phyloP scores from a whole-genome alignment of 805 yeast species.

The Aciculoconidium aculeatum region DNA sequence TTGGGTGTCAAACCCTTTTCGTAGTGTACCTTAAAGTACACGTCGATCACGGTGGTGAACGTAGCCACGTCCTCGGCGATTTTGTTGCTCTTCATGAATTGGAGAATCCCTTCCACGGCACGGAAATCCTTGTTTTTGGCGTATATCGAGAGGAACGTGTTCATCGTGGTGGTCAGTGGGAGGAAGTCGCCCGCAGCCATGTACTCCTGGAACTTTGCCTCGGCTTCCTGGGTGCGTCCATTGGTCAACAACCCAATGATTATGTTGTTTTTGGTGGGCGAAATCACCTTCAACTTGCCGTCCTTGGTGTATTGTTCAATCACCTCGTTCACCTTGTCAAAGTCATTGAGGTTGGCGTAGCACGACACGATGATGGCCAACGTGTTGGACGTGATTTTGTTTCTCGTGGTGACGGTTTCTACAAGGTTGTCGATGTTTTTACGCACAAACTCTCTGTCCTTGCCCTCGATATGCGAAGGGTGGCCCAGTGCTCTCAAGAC shows the following conservation, averaged over 20 bases:
- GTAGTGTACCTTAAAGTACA: slow-evolving; percentile 41
- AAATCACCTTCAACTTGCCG: slow-evolving; percentile 25
- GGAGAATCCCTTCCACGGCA: slow-evolving; percentile 44
- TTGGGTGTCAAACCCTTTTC: slow-evolving; percentile 40
- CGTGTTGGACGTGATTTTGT: slow-evolving; percentile 42
- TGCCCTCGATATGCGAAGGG: slow-evolving; percentile 19
- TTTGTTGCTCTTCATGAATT: slow-evolving; percentile 35
- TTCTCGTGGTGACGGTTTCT: slow-evolving; percentile 22
- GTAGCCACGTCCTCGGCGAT: slow-evolving; percentile 58
- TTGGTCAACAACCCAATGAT: slow-evolving; percentile 39
- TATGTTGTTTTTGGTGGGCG: slow-evolving; percentile 38
- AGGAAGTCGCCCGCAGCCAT: slow-evolving; percentile 27
- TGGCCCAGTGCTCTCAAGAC: slow-evolving; percentile 46
- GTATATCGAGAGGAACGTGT: slow-evolving; percentile 42
- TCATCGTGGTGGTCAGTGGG: slow-evolving; percentile 48
- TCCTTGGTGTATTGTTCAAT: slow-evolving; percentile 23
- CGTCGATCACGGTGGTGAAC: slow-evolving; percentile 52
- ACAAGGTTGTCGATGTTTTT: slow-evolving; percentile 18
- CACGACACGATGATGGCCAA: slow-evolving; percentile 44
- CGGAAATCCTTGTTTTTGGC: slow-evolving; percentile 35
- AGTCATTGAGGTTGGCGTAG: slow-evolving; percentile 32
- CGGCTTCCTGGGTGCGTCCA: slow-evolving; percentile 41
- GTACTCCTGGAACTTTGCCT: slow-evolving; percentile 32
- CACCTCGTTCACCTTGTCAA: slow-evolving; percentile 38
- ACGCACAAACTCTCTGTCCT: slow-evolving; percentile 17